Evolutionary conservation across 495 filamentous ascomycete genomes (phyloP).

Genomic region (Articulospora tetracladia): DNA sequence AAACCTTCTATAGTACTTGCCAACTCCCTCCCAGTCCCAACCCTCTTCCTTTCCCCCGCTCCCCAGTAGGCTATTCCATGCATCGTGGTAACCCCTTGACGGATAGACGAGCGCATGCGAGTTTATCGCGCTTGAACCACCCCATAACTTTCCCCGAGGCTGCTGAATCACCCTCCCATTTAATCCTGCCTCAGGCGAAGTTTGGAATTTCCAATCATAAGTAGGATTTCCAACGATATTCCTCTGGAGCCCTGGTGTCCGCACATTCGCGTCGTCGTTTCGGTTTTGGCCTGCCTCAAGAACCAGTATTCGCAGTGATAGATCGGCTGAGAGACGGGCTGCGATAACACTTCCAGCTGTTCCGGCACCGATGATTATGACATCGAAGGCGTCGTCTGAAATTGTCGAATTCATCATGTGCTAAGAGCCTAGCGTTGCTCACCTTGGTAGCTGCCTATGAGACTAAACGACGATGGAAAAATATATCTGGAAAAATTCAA

Average conservation of each 20-base stretch:
- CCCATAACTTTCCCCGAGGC: slow-evolving; percentile 7
- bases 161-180: slow-evolving; percentile 1
- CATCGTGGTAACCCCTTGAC: slow-evolving; percentile 1
- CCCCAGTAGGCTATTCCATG: slow-evolving; percentile 29
- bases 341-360: slow-evolving; percentile 5
- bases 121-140: slow-evolving; percentile 8
- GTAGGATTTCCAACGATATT: slow-evolving; percentile 31
- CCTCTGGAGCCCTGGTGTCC: slow-evolving; percentile 35
- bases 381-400: background rate
- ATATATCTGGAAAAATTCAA: too few relatives aligned
- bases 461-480: too few relatives aligned
- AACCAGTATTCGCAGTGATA: slow-evolving; percentile 23
- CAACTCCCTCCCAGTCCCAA: slow-evolving; percentile 22
- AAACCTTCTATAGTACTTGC: too few relatives aligned
- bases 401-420: too few relatives aligned
- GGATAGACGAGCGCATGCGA: background rate
- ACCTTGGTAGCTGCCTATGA: too few relatives aligned
- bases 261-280: slow-evolving; percentile 40
- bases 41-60: slow-evolving; percentile 36
- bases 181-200: slow-evolving; percentile 38
- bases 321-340: background rate
- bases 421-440: too few relatives aligned
- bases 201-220: slow-evolving; percentile 49
- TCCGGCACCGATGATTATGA: slow-evolving; percentile 38
- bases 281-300: slow-evolving; percentile 51